These are phyloP conservation scores for Chenopodium formosanum DNA, from an alignment of 148 eudicot species.

Conservation along the genomic window DNA sequence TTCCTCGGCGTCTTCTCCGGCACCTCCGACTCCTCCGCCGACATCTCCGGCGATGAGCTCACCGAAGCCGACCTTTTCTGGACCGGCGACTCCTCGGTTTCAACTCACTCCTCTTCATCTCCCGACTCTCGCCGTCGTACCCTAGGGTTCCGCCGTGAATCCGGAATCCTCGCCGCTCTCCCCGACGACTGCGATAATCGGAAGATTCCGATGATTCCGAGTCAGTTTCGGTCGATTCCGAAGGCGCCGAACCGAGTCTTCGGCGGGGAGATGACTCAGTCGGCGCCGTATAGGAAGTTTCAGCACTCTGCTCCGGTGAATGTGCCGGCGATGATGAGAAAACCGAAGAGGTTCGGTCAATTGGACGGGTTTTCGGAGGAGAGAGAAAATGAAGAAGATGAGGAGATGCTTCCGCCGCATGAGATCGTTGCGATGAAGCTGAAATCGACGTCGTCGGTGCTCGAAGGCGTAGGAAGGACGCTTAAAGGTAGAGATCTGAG, in stretches of 20 bases:
- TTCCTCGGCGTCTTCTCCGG: slow-evolving; percentile 47
- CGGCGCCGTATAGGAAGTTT: slow-evolving; percentile 26
- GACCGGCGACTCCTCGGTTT: slow-evolving; percentile 41
- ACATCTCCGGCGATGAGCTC: slow-evolving; percentile 42
- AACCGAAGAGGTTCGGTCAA: slow-evolving; percentile 23
- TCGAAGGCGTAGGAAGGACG: slow-evolving; percentile 76
- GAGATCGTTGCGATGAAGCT: slow-evolving; percentile 66
- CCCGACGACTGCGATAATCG: slow-evolving; percentile 35
- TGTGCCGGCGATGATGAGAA: slow-evolving; percentile 41
- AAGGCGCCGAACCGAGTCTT: slow-evolving; percentile 27
- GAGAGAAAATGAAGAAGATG: slow-evolving; percentile 33
- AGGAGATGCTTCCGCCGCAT: slow-evolving; percentile 76
- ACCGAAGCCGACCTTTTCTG: slow-evolving; percentile 57
- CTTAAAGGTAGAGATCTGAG: slow-evolving; percentile 76
- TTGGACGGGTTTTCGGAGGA: neutral
- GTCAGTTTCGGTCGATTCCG: slow-evolving; percentile 42
- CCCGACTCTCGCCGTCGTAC: neutral
- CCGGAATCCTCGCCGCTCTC: slow-evolving; percentile 54
- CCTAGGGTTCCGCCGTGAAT: slow-evolving; percentile 32
- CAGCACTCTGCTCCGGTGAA: slow-evolving; percentile 61
- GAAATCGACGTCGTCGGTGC: slow-evolving; percentile 56
- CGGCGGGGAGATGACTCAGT: slow-evolving; percentile 29
- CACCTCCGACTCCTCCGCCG: slow-evolving; percentile 16
- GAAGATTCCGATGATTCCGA: neutral
- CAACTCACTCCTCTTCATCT: slow-evolving; percentile 14